phyloP scores from a whole-genome alignment of 768 basidiomycete species.

The Trametes meyenii region DNA sequence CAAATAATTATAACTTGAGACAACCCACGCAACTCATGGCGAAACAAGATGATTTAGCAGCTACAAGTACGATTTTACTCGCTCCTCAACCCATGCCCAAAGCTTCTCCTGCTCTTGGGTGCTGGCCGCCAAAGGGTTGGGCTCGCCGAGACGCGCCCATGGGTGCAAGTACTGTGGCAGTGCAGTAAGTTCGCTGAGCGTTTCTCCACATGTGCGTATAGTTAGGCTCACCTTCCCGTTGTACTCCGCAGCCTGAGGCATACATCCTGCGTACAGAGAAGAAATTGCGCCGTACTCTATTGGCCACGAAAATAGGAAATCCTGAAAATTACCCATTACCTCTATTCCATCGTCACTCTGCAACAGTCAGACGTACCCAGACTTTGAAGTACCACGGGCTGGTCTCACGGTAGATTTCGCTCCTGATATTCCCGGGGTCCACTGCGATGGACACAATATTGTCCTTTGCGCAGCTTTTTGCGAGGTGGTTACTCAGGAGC shows the following conservation, averaged over 20 bases:
- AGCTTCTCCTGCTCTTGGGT: conserved; percentile 30
- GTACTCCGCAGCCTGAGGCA: conserved; percentile 38
- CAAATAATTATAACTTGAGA: no score
- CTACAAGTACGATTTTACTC: conserved; percentile 21
- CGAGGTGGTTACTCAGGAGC: conserved; percentile 47
- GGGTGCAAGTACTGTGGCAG: conserved; percentile 32
- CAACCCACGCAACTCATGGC: no score
- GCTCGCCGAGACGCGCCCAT: conserved; percentile 30
- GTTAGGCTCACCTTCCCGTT: conserved; percentile 44
- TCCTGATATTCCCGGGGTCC: conserved; percentile 45
- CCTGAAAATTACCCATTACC: conserved; percentile 17
- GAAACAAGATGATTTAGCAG: neutral
- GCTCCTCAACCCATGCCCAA: conserved; percentile 38
- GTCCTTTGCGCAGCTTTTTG: conserved; percentile 42
- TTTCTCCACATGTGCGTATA: neutral
- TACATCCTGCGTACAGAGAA: conserved; percentile 46
- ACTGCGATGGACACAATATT: conserved; percentile 48
- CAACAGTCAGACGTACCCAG: conserved; percentile 30
- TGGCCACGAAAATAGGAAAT: conserved; percentile 13
- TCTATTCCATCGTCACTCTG: neutral
- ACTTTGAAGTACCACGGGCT: conserved; percentile 40
- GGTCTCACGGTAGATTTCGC: conserved; percentile 27
- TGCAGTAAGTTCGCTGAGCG: neutral
- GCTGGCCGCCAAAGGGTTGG: conserved; percentile 19
- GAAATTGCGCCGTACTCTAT: conserved; percentile 45